Evolutionary conservation across 257 asterid genomes (phyloP), one percentile per base, ranked within the genome.

Genomic region (Solanum tacnaense): DNA sequence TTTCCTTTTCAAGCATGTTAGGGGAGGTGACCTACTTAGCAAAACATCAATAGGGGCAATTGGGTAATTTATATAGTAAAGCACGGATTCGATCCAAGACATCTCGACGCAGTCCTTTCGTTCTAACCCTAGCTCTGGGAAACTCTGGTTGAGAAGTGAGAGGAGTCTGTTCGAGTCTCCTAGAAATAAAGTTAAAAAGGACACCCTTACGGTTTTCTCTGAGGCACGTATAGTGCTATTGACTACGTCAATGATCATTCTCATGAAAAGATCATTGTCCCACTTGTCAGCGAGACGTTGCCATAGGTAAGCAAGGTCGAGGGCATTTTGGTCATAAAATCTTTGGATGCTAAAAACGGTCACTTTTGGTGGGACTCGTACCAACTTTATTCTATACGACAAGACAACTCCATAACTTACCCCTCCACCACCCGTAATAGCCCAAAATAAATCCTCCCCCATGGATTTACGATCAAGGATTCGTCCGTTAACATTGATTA

Each of bases 1-100:
- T 90, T 95, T 95, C 7, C 92, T 90, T 84, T 94, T 95, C 56
- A 94, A 32, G 88, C 90, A 91, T 23, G 83, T 86, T 18, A 89
- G 87, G 2, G 92, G 89, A 1, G 92, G 93, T 9, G 13, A 16
- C 62, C 94, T 44, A 15, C 15, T 73, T 0, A 91, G 79, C 13
- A 95, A 35, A 1, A 87, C 92, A 0, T 38, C 20, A 0, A 90
- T 91, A 1, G 93, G 87, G 8, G 94, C 52, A 38, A 86, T 89
- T 71, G 92, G 93, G 86, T 76, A 89, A 34, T 89, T 89, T 4
- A 78, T 5, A 36, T 65, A 84, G 20, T n/a, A 88, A 9, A 88
- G 88, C 4, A 32, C 34, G 0, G 88, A 84, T 62, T 75, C 86
- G 1, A 84, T 21, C 90, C 90, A 88, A 4, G 71, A 23, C 88